Conservation (phyloP, 1,284 basidiomycete genomes). For the Bjerkandera adusta region DNA sequence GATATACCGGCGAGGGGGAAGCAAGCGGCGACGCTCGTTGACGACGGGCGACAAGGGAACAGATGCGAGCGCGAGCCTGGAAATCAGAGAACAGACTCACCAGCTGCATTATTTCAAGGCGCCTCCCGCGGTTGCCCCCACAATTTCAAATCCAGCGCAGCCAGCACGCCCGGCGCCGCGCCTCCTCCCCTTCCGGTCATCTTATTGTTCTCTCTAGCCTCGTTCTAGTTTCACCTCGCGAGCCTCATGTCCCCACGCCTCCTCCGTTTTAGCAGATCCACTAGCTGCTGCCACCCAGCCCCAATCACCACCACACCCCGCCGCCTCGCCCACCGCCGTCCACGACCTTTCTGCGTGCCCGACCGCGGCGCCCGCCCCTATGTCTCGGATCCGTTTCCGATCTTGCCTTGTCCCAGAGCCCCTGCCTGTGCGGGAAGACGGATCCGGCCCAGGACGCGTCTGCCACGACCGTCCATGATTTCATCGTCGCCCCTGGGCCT, state of each 20-base stretch:
- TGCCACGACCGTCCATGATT: no score
- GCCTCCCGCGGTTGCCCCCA: background rate
- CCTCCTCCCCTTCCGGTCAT: constrained; percentile 15
- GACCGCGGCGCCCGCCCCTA: background rate
- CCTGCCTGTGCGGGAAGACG: no score
- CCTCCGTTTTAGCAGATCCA: background rate
- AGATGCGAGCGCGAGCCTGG: constrained; percentile 12
- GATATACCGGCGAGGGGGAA: background rate
- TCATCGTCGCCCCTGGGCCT: no score
- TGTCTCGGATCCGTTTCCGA: background rate
- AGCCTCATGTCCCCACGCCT: constrained; percentile 20
- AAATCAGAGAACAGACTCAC: background rate
- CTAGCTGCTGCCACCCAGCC: background rate
- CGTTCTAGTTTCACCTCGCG: constrained; percentile 20
- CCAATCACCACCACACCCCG: background rate
- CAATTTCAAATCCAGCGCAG: constrained; percentile 19
- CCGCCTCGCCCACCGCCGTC: background rate
- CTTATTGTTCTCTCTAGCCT: constrained; percentile 26
- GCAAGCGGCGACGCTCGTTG: constrained; percentile 6
- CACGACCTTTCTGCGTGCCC: background rate
- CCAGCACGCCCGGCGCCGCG: constrained; percentile 7
- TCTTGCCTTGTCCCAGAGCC: background rate
- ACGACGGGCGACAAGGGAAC: constrained; percentile 23
- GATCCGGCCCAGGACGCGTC: no score
- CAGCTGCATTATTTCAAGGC: constrained; percentile 3